These are phyloP conservation scores for Aspergillus chevalieri DNA, from an alignment of 2,329 filamentous ascomycete species.

Conservation along the genomic window DNA sequence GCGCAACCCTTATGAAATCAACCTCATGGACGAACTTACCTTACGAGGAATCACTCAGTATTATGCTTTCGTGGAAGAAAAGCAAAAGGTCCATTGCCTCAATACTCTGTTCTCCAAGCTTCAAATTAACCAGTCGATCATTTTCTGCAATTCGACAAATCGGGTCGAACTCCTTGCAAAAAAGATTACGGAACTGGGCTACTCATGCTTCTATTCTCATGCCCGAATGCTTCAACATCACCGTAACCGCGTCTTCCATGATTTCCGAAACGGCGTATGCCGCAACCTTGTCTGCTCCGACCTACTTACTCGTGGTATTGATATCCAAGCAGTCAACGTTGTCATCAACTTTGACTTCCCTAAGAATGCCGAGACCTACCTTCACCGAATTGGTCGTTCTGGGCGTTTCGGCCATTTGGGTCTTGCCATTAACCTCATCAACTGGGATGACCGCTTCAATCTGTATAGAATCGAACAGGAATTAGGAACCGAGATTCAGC, in stretches of 20 bases:
- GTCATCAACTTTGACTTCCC: constrained; percentile 99
- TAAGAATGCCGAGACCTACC: constrained; percentile 97
- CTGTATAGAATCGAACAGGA: constrained; percentile 98
- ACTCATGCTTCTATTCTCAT: constrained; percentile 99
- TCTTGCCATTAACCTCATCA: constrained; percentile 97
- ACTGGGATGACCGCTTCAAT: constrained; percentile 98
- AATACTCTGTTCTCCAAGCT: constrained; percentile 99
- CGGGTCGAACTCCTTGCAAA: constrained; percentile 95
- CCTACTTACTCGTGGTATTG: constrained; percentile 93
- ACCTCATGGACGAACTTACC: constrained; percentile 98
- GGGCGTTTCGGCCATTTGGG: constrained; percentile 95
- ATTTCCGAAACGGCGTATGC: constrained; percentile 96
- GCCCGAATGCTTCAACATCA: constrained; percentile 96
- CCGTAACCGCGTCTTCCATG: constrained; percentile 97
- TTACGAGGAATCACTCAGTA: constrained; percentile 98
- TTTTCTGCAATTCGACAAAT: constrained; percentile 99
- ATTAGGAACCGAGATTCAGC: constrained; percentile 91
- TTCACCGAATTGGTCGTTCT: constrained; percentile 96
- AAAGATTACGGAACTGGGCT: constrained; percentile 98
- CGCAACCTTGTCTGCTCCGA: constrained; percentile 98
- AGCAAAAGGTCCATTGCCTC: constrained; percentile 97
- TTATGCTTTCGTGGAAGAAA: constrained; percentile 98
- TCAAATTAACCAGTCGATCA: constrained; percentile 99
- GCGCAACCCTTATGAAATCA: constrained; percentile 94
- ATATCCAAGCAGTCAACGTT: constrained; percentile 98